Percentiles rank a stretch among this genome's conserved stretches.
Evolutionary conservation across 768 basidiomycete species (phyloP).

Genomic region (Boletus vermiculosoides): DNA sequence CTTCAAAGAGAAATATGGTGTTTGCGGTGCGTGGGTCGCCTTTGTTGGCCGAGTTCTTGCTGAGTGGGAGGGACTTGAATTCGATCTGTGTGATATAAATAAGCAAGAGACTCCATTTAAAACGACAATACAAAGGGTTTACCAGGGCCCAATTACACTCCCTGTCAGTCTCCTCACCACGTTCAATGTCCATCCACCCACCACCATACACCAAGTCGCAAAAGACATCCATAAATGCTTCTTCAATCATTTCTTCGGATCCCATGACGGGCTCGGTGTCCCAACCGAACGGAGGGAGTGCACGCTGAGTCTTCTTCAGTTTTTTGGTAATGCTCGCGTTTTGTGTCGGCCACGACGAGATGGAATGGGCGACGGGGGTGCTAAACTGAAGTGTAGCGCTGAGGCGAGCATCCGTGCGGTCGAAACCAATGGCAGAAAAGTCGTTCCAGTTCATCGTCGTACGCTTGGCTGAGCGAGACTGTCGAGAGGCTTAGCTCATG

Average conservation of each 20-base stretch:
- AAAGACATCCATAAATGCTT: constrained; percentile 85
- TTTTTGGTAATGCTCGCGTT: constrained; percentile 72
- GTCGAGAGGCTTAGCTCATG: constrained; percentile 10
- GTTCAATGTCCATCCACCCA: constrained; percentile 81
- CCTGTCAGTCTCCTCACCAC: constrained; percentile 68
- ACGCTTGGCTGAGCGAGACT: constrained; percentile 73
- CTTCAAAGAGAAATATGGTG: constrained; percentile 83
- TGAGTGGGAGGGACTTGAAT: constrained; percentile 72
- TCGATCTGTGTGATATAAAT: constrained; percentile 61
- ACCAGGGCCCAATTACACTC: constrained; percentile 95
- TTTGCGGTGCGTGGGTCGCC: constrained; percentile 71
- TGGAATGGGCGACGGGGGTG: constrained; percentile 50
- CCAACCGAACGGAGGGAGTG: constrained; percentile 86
- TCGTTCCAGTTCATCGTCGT: constrained; percentile 88
- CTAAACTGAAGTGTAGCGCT: constrained; percentile 81
- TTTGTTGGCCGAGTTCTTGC: constrained; percentile 17
- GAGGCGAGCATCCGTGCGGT: constrained; percentile 72
- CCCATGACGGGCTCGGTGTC: constrained; percentile 84
- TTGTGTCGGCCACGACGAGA: constrained; percentile 72
- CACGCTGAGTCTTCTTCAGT: constrained; percentile 72
- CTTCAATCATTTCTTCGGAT: constrained; percentile 80
- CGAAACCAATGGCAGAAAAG: constrained; percentile 82
- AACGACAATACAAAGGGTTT: constrained; percentile 28
- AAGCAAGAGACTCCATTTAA: background rate
- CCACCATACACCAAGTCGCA: constrained; percentile 78